Evolutionary conservation across 2,329 filamentous ascomycete genomes (phyloP).

Genomic region (Verticillium nubilum): DNA sequence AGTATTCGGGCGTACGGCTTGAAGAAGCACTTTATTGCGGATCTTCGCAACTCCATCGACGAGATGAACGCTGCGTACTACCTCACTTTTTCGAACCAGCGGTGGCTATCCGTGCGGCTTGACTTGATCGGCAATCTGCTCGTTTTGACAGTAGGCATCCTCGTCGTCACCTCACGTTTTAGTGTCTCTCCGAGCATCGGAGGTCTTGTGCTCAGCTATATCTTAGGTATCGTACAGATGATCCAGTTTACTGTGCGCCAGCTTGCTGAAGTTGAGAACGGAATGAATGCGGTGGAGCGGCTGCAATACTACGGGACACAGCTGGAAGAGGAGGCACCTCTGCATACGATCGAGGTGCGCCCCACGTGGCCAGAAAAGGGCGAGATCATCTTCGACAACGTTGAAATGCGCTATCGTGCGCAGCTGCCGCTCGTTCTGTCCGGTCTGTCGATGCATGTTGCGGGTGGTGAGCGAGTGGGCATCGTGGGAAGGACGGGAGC

Average conservation of each 20-base stretch:
- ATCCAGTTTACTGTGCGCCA: conserved; percentile 94
- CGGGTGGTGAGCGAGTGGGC: conserved; percentile 72
- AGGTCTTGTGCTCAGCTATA: conserved; percentile 87
- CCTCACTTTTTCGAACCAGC: conserved; percentile 90
- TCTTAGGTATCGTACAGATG: conserved; percentile 89
- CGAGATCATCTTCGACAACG: conserved; percentile 69
- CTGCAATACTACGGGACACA: conserved; percentile 83
- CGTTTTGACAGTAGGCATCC: conserved; percentile 81
- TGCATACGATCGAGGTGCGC: conserved; percentile 69
- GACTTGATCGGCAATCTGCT: conserved; percentile 79
- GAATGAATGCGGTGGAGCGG: conserved; percentile 95
- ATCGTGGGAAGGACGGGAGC: conserved; percentile 79
- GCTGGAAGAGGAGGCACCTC: conserved; percentile 83
- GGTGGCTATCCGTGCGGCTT: conserved; percentile 83
- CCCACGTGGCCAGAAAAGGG: conserved; percentile 81
- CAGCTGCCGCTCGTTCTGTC: conserved; percentile 68
- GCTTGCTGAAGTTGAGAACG: conserved; percentile 92
- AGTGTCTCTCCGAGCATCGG: conserved; percentile 77
- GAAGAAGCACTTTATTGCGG: conserved; percentile 64
- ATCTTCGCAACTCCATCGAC: conserved; percentile 71
- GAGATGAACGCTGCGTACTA: conserved; percentile 94
- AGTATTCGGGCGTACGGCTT: conserved; percentile 88
- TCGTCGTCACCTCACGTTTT: conserved; percentile 90
- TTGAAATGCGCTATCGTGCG: conserved; percentile 72
- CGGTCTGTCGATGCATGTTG: conserved; percentile 65